These are phyloP conservation scores for Bipolaris sorokiniana DNA, from an alignment of 2,329 filamentous ascomycete genomes.

Conservation along the genomic window DNA sequence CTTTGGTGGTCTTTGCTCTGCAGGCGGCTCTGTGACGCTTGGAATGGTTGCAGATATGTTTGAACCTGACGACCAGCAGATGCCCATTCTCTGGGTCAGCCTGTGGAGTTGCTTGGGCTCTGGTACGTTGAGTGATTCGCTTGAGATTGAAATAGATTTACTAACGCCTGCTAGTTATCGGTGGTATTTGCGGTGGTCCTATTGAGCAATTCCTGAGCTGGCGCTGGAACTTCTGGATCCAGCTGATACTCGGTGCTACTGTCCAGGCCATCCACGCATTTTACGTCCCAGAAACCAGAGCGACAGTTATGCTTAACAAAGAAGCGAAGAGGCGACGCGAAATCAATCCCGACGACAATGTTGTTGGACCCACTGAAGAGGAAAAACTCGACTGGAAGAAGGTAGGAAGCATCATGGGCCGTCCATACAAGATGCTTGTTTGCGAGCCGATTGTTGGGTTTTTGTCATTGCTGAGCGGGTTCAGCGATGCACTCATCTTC, in stretches of 20 bases:
- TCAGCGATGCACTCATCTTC: constrained; percentile 78
- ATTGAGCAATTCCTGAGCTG: constrained; percentile 70
- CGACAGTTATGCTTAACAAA: constrained; percentile 75
- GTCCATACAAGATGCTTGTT: constrained; percentile 75
- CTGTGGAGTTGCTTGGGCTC: constrained; percentile 68
- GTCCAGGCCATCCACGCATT: constrained; percentile 71
- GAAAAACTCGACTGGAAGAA: constrained; percentile 32
- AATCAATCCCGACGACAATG: constrained; percentile 47
- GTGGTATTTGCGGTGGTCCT: constrained; percentile 80
- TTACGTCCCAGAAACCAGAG: constrained; percentile 76
- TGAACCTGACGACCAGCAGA: constrained; percentile 66
- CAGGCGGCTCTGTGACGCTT: constrained; percentile 68
- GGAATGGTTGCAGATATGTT: constrained; percentile 70
- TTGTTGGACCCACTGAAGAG: constrained; percentile 75
- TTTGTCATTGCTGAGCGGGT: constrained; percentile 73
- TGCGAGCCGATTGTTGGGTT: constrained; percentile 75
- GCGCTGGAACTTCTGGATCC: constrained; percentile 83
- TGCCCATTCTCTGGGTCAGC: constrained; percentile 67
- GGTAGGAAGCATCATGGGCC: constrained; percentile 60
- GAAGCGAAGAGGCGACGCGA: constrained; percentile 77
- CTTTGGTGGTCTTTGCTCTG: constrained; percentile 54
- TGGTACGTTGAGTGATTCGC: constrained; percentile 50
- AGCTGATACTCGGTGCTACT: constrained; percentile 75
- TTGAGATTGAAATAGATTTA: background rate
- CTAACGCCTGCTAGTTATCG: constrained; percentile 68